Evolutionary conservation across 306 rosid species (phyloP).

Genomic region (Vigna angularis): DNA sequence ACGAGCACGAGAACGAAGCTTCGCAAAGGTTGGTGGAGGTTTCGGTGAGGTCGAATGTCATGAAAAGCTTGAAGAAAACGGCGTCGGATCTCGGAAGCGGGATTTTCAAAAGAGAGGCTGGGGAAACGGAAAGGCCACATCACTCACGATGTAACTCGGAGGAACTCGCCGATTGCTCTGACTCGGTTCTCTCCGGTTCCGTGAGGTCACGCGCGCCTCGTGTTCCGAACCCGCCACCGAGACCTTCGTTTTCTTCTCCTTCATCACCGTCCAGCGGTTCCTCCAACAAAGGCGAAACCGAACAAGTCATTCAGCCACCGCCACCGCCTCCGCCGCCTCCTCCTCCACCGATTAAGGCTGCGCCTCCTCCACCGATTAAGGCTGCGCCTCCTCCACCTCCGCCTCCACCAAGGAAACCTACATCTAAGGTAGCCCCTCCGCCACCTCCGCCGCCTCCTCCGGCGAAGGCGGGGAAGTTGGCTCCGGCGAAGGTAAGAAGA

Average conservation of each 20-base stretch:
- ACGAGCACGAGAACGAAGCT: conserved; percentile 42
- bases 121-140: conserved; percentile 61
- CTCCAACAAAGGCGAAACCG: conserved; percentile 35
- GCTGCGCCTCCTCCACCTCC: conserved; percentile 49
- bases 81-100: conserved; percentile 43
- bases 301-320: conserved; percentile 48
- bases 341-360: conserved; percentile 41
- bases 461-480: conserved; percentile 54
- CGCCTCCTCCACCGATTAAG: conserved; percentile 65
- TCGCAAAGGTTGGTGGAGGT: conserved; percentile 76
- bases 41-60: conserved; percentile 60
- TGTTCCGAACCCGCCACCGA: conserved; percentile 97
- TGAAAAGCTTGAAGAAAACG: conserved; percentile 67
- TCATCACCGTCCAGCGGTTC: conserved; percentile 39
- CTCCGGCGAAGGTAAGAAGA: conserved; percentile 74
- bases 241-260: conserved; percentile 56
- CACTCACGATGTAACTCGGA: conserved; percentile 84
- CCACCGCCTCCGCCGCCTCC: conserved; percentile 43
- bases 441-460: conserved; percentile 83
- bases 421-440: conserved; percentile 60
- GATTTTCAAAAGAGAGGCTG: conserved; percentile 63
- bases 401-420: conserved; percentile 47
- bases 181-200: conserved; percentile 44
- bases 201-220: conserved; percentile 84
- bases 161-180: conserved; percentile 70